Evolutionary conservation across 768 basidiomycete species (phyloP), one percentile per base, ranked within the genome.

Genomic region (Rhizopogon vesiculosus): DNA sequence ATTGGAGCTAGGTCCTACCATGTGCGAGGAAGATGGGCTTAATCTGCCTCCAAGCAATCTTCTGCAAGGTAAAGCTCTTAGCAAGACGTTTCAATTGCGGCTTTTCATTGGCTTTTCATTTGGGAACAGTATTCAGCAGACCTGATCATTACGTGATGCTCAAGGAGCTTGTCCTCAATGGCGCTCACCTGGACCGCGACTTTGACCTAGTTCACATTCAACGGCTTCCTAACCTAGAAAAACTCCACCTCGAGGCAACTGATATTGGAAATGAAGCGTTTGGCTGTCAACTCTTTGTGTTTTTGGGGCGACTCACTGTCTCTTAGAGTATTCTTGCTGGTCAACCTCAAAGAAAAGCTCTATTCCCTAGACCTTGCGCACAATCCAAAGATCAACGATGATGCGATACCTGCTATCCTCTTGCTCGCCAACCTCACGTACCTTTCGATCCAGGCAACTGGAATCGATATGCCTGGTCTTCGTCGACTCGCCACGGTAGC

Each of bases 201-300:
- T 72, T 72, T 43, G 80, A 83, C 57, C 62, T 87, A 16, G 66
- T 71, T 13, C 69, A 79, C 54, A 75, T 86, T 19, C 79, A 81
- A 53, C 78, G 78, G 56, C 75, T 86, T 15, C 82, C 79, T 3
- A 74, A 70, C 45, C 74, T 86, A 10, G 65, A 74, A 5, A 70
- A 64, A 12, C 70, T 87, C 33, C 64, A 72, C 40, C 67, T 86
- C 19, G 75, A 78, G 61, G 74, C 78, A 55, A 84, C 84, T 8
- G 75, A 76, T 10, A 79, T 86, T 35, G 75, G 79, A 40, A 83
- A 86, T 60, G 84, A 86, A 76, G 81, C 78, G 86, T 85, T 56
- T 46, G 79, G 62, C 18, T 33, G 22, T 39, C 50, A 51, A 42
- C 9, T 50, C 39, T 38, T 22, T n/a, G 46, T 55, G 33, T 25